Percentiles rank a stretch among this genome's conserved stretches.
phyloP scores from a whole-genome alignment of 2,329 filamentous ascomycete species.

The Diaporthe destruens region DNA sequence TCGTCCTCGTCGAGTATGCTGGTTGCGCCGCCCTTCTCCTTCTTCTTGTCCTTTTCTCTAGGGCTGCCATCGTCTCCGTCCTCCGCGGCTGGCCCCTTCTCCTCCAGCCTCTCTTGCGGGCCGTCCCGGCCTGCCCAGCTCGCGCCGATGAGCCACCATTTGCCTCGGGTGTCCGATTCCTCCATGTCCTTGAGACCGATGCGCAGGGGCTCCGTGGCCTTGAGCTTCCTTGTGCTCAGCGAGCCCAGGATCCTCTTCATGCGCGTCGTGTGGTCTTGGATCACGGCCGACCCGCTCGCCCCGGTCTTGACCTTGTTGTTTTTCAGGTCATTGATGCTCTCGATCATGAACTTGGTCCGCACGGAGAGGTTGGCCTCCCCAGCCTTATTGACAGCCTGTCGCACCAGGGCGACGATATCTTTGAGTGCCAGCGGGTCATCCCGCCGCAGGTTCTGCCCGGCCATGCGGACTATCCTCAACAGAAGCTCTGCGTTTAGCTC shows the following conservation, averaged over 20 bases:
- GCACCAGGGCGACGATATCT: slow-evolving; percentile 85
- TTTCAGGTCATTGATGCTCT: slow-evolving; percentile 93
- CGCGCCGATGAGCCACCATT: slow-evolving; percentile 99
- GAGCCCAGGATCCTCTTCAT: slow-evolving; percentile 91
- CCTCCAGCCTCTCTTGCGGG: slow-evolving; percentile 36
- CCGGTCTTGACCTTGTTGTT: slow-evolving; percentile 90
- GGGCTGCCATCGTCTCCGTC: slow-evolving; percentile 41
- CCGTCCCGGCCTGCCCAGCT: slow-evolving; percentile 74
- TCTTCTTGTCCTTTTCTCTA: slow-evolving; percentile 52
- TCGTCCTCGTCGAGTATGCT: slow-evolving; percentile 58
- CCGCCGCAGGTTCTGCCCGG: slow-evolving; percentile 84
- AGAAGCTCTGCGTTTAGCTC: slow-evolving; percentile 92
- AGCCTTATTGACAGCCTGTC: slow-evolving; percentile 75
- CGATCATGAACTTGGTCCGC: slow-evolving; percentile 96
- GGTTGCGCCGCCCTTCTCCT: slow-evolving; percentile 53
- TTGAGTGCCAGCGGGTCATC: slow-evolving; percentile 92
- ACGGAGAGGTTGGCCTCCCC: slow-evolving; percentile 82
- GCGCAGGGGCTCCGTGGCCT: slow-evolving; percentile 83
- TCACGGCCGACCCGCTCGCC: slow-evolving; percentile 76
- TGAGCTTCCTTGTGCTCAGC: slow-evolving; percentile 75
- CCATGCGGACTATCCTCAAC: slow-evolving; percentile 84
- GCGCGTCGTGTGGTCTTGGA: slow-evolving; percentile 83
- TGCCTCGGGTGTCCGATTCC: slow-evolving; percentile 86
- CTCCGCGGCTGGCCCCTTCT: slow-evolving; percentile 37
- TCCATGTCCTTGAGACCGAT: slow-evolving; percentile 86